Conservation (phyloP, 257 asterid species). For the Echium plantagineum region DNA sequence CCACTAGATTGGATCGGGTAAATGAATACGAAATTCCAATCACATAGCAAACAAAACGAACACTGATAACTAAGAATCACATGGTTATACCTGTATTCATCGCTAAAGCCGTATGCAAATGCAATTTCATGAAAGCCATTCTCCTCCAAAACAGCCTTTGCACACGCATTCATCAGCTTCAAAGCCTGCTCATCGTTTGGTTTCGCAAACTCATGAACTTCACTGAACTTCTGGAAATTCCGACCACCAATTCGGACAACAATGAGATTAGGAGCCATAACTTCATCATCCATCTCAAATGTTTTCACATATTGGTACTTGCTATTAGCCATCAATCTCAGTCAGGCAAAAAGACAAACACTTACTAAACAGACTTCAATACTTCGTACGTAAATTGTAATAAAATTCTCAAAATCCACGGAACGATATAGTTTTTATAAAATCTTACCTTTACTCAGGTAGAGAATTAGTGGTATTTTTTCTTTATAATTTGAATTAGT, state of each 20-base stretch:
- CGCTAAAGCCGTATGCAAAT: conserved; percentile 56
- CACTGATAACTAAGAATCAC: too few relatives aligned
- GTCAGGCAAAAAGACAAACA: too few relatives aligned
- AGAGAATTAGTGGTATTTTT: too few relatives aligned
- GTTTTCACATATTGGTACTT: conserved; percentile 76
- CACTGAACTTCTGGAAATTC: conserved; percentile 55
- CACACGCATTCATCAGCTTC: conserved; percentile 73
- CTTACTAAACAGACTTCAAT: too few relatives aligned
- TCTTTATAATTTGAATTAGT: too few relatives aligned
- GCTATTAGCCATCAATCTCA: conserved; percentile 54
- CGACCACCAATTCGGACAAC: conserved; percentile 46
- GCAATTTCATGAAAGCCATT: conserved; percentile 71
- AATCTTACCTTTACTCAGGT: too few relatives aligned
- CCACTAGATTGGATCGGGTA: too few relatives aligned
- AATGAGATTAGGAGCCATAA: conserved; percentile 52
- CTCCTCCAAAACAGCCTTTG: conserved; percentile 45
- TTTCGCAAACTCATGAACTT: conserved; percentile 63
- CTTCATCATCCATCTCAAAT: conserved; percentile 56
- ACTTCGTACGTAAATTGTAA: too few relatives aligned
- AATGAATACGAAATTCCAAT: too few relatives aligned
- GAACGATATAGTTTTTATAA: too few relatives aligned
- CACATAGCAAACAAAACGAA: too few relatives aligned
- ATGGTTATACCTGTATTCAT: conserved; percentile 52
- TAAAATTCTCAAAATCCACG: too few relatives aligned
- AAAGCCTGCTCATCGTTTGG: conserved; percentile 50